Evolutionary conservation across 169 alveolate genomes (phyloP).

Genomic region (Cryptosporidium meleagridis): DNA sequence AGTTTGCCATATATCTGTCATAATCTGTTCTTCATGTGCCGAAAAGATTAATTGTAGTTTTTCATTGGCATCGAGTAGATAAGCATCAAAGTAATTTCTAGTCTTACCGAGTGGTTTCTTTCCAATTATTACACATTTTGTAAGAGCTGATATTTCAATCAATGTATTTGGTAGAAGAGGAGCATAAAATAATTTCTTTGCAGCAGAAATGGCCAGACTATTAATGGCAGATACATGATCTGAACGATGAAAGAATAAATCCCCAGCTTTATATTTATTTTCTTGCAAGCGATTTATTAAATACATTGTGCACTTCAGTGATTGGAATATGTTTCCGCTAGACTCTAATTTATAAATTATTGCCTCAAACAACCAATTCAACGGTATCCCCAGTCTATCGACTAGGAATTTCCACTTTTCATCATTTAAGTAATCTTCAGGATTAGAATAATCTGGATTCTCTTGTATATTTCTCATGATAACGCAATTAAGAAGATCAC

Average conservation of each 20-base stretch:
- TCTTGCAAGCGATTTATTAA: constrained; percentile 2
- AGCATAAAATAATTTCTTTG: neutral
- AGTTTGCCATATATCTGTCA: neutral
- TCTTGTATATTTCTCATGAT: constrained; percentile 46
- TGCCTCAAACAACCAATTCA: constrained; percentile 46
- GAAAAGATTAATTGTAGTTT: neutral
- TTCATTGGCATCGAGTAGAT: neutral
- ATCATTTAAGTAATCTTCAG: constrained; percentile 13
- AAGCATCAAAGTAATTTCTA: neutral
- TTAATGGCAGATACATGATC: neutral
- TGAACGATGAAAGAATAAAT: constrained; percentile 24
- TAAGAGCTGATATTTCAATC: constrained; percentile 1
- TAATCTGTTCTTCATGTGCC: neutral
- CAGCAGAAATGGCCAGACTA: neutral
- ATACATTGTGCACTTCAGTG: constrained; percentile 14
- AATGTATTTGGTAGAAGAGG: constrained; percentile 5
- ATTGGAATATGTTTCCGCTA: constrained; percentile 8
- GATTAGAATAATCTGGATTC: neutral
- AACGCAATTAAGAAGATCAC: neutral
- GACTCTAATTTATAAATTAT: constrained; percentile 32
- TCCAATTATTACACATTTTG: neutral
- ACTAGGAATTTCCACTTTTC: constrained; percentile 35
- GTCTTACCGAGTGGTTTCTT: neutral
- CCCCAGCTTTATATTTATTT: constrained; percentile 4
- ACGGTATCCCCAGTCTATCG: constrained; percentile 13